These are phyloP conservation scores for Populus hybrid DNA, from an alignment of 441 rosid genomes.

Conservation along the genomic window DNA sequence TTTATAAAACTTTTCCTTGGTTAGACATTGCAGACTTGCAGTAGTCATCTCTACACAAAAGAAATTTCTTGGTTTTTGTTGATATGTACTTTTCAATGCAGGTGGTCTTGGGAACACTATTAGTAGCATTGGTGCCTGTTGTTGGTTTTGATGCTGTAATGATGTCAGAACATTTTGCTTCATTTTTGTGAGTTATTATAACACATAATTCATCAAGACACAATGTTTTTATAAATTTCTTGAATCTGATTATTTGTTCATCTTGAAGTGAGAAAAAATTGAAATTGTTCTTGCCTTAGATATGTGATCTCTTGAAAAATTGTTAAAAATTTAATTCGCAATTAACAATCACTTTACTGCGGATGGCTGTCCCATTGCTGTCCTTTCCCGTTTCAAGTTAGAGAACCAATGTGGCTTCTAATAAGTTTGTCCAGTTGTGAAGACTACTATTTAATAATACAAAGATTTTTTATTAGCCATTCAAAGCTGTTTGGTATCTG, in stretches of 20 bases:
- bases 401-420: not conserved
- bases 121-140: constrained; percentile 98
- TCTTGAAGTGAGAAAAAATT: not conserved
- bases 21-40: not conserved
- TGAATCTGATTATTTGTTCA: not conserved
- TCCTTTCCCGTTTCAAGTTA: not conserved
- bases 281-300: not conserved
- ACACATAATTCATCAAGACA: not conserved
- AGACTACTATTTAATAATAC: not conserved
- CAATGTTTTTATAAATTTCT: not conserved
- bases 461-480: not conserved
- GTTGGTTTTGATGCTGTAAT: constrained; percentile 98
- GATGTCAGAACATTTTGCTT: constrained; percentile 99
- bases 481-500: not conserved
- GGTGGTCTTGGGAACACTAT: constrained; percentile 89
- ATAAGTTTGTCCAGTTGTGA: not conserved
- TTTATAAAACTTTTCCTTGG: not conserved
- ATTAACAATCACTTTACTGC: not conserved
- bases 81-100: constrained; percentile 34
- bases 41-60: not conserved
- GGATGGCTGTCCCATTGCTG: not conserved
- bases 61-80: constrained; percentile 18
- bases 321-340: not conserved
- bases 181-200: constrained; percentile 68
- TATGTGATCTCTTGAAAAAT: not conserved